phyloP scores from a whole-genome alignment of 495 filamentous ascomycete genomes.

The Trichoderma erinaceum region DNA sequence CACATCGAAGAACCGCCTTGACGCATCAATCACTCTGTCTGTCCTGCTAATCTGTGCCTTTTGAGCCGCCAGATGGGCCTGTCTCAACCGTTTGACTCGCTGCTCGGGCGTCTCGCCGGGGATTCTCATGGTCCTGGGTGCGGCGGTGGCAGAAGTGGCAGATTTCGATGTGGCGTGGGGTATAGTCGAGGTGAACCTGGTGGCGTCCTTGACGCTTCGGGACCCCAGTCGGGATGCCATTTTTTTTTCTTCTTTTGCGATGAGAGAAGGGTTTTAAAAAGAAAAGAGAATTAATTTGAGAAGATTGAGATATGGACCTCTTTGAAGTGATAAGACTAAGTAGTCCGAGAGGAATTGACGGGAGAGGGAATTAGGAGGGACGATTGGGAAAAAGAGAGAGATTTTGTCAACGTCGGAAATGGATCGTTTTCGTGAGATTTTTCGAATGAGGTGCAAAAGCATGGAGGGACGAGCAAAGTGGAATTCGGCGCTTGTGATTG shows the following conservation, averaged over 20 bases:
- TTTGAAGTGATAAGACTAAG: not conserved
- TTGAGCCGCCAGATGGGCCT: slow-evolving; percentile 65
- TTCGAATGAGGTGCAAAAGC: not conserved
- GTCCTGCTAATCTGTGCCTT: slow-evolving; percentile 57
- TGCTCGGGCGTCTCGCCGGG: slow-evolving; percentile 72
- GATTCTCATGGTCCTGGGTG: not conserved
- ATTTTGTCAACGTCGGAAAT: not conserved
- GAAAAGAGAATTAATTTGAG: not conserved
- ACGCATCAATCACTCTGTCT: slow-evolving; percentile 61
- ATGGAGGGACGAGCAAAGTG: not conserved
- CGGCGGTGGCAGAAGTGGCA: slow-evolving; percentile 16
- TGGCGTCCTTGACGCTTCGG: slow-evolving; percentile 87
- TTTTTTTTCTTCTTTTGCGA: not conserved
- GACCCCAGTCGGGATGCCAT: slow-evolving; percentile 47
- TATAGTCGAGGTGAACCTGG: slow-evolving; percentile 87
- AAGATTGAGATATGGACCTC: not conserved
- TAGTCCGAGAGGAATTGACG: not conserved
- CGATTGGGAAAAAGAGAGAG: not conserved
- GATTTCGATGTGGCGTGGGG: slow-evolving; percentile 77
- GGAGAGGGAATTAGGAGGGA: not conserved
- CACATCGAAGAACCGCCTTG: slow-evolving; percentile 70
- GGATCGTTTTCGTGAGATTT: slow-evolving; percentile 14
- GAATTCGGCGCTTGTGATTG: slow-evolving; percentile 4
- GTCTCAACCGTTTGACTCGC: slow-evolving; percentile 80
- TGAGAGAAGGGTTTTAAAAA: not conserved